Evolutionary conservation across 2,329 filamentous ascomycete species (phyloP).

Genomic region (Hymenoscyphus occultus): DNA sequence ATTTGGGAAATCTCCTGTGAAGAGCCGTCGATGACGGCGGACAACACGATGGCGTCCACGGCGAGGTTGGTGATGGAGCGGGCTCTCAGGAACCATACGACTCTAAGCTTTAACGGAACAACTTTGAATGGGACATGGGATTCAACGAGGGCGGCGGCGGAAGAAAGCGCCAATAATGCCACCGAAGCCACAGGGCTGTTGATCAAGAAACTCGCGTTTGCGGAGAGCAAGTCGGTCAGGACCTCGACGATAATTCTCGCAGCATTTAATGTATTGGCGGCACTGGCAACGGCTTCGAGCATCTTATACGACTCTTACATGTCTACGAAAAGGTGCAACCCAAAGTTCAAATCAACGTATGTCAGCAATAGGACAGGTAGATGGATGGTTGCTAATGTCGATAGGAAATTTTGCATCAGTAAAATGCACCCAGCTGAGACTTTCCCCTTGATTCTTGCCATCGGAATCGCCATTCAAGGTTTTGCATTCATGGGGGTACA

Average conservation of each 20-base stretch:
- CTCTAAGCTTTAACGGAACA: constrained; percentile 8
- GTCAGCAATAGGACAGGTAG: constrained; percentile 41
- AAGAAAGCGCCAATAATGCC: constrained; percentile 15
- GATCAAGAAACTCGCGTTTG: constrained; percentile 35
- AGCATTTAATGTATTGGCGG: constrained; percentile 57
- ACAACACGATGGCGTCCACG: constrained; percentile 26
- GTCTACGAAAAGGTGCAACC: constrained; percentile 35
- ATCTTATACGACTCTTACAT: constrained; percentile 52
- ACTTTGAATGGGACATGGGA: constrained; percentile 8
- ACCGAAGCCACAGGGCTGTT: constrained; percentile 17
- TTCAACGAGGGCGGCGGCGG: constrained; percentile 6
- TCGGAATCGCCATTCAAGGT: constrained; percentile 57
- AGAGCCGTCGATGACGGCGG: constrained; percentile 18
- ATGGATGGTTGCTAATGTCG: constrained; percentile 25
- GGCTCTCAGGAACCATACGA: constrained; percentile 15
- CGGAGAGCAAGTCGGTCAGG: constrained; percentile 51
- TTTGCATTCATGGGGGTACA: constrained; percentile 56
- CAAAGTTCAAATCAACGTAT: constrained; percentile 42
- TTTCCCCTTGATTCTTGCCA: constrained; percentile 54
- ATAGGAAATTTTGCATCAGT: constrained; percentile 36
- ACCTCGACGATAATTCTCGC: constrained; percentile 61
- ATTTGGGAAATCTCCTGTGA: constrained; percentile 17
- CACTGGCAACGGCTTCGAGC: constrained; percentile 52
- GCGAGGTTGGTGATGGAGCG: constrained; percentile 29
- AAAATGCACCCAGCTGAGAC: constrained; percentile 38